Evolutionary conservation across 1,284 basidiomycete genomes (phyloP).

Genomic region (Ustilago nuda): DNA sequence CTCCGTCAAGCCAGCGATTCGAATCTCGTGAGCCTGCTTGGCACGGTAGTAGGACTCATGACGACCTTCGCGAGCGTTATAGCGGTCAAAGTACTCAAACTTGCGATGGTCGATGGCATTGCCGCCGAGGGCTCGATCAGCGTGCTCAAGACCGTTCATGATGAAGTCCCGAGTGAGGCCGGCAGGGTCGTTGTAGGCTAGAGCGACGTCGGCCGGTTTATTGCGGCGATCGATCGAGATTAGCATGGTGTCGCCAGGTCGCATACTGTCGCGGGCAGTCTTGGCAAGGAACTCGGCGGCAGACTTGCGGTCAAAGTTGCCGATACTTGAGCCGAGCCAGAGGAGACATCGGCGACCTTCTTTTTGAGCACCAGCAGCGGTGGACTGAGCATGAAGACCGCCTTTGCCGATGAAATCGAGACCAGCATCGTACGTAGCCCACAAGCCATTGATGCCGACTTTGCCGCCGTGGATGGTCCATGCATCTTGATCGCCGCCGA

Average conservation of each 20-base stretch:
- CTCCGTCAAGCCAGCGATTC: slow-evolving; percentile 52
- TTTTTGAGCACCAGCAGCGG: slow-evolving; percentile 23
- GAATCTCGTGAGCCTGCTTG: slow-evolving; percentile 76
- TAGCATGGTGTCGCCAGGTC: slow-evolving; percentile 74
- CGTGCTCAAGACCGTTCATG: slow-evolving; percentile 83
- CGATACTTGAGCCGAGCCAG: slow-evolving; percentile 93
- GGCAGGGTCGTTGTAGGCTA: slow-evolving; percentile 72
- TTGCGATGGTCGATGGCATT: slow-evolving; percentile 75
- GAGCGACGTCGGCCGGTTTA: slow-evolving; percentile 76
- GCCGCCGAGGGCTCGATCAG: slow-evolving; percentile 71
- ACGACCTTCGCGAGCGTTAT: slow-evolving; percentile 79
- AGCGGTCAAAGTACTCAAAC: slow-evolving; percentile 86
- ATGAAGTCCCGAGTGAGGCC: slow-evolving; percentile 87
- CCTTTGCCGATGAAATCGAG: slow-evolving; percentile 72
- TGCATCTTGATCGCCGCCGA: slow-evolving; percentile 74
- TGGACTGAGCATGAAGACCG: slow-evolving; percentile 65
- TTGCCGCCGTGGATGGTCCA: slow-evolving; percentile 60
- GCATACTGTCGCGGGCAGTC: slow-evolving; percentile 76
- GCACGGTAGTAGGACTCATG: slow-evolving; percentile 90
- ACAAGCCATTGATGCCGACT: slow-evolving; percentile 75
- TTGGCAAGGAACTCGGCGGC: slow-evolving; percentile 81
- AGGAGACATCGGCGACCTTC: slow-evolving; percentile 72
- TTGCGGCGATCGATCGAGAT: slow-evolving; percentile 89
- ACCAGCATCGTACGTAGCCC: slow-evolving; percentile 89
- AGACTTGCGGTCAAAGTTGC: slow-evolving; percentile 83